Conservation (phyloP, 2,329 filamentous ascomycete species). For the Blastomyces silverae region DNA sequence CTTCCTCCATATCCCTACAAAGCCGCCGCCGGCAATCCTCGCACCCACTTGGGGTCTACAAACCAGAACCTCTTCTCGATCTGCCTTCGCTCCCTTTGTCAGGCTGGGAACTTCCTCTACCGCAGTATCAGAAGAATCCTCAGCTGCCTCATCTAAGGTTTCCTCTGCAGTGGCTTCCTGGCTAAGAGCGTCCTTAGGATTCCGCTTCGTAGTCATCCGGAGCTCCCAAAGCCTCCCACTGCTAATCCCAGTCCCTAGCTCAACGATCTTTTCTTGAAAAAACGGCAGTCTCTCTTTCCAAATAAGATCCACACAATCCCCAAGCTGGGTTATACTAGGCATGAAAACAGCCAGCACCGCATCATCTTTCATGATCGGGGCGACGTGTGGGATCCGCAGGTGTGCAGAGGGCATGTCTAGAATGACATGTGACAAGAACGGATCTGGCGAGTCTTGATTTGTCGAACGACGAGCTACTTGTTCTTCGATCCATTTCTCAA, state of each 20-base stretch:
- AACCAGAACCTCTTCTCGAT: conserved; percentile 41
- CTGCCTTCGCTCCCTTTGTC: conserved; percentile 21
- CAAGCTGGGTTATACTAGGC: conserved; percentile 72
- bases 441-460: conserved; percentile 30
- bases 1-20: conserved; percentile 46
- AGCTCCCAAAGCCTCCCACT: conserved; percentile 46
- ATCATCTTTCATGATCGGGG: conserved; percentile 53
- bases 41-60: conserved; percentile 48
- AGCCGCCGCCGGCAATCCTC: conserved; percentile 45
- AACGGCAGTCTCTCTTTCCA: conserved; percentile 51
- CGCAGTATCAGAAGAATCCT: background rate
- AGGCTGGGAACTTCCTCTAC: conserved; percentile 12
- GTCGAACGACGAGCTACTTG: conserved; percentile 43
- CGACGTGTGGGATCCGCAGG: conserved; percentile 41
- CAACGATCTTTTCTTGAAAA: conserved; percentile 40
- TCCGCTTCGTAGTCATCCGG: conserved; percentile 28
- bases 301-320: conserved; percentile 53
- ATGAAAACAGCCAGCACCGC: conserved; percentile 64
- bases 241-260: conserved; percentile 42
- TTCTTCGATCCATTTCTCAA: conserved; percentile 55
- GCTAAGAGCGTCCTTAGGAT: conserved; percentile 27
- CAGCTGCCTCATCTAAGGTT: background rate
- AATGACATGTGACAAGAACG: conserved; percentile 65
- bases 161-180: conserved; percentile 20
- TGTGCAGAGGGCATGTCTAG: conserved; percentile 65